phyloP scores from a whole-genome alignment of 1,284 basidiomycete genomes.

The Puccinia triticina region DNA sequence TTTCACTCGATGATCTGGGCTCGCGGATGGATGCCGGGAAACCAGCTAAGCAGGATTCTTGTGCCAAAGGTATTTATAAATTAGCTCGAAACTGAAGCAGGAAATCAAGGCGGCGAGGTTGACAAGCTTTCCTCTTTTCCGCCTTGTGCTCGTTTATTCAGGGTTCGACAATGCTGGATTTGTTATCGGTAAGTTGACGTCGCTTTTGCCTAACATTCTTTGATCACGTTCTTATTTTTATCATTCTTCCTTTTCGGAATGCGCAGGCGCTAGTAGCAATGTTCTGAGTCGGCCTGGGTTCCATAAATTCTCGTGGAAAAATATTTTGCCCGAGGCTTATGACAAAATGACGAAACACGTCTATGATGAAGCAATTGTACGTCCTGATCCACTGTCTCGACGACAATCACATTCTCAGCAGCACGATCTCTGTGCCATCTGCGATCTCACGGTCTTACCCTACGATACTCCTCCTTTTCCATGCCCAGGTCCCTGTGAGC shows the following conservation, averaged over 20 bases:
- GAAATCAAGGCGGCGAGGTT: neutral
- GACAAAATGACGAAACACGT: conserved; percentile 29
- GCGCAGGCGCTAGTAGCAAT: conserved; percentile 41
- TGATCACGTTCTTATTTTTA: neutral
- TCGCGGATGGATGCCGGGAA: conserved; percentile 22
- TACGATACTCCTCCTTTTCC: neutral
- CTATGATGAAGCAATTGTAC: conserved; percentile 50
- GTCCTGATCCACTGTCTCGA: neutral
- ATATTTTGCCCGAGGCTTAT: neutral
- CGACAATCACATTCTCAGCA: neutral
- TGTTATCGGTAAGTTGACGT: conserved; percentile 12
- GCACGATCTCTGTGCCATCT: neutral
- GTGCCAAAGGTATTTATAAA: neutral
- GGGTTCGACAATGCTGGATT: conserved; percentile 49
- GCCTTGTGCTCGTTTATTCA: neutral
- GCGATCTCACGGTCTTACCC: too few species aligned
- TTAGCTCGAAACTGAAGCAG: neutral
- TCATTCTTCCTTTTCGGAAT: neutral
- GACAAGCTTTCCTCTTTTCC: neutral
- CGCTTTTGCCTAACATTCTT: neutral
- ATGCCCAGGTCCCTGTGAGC: conserved; percentile 32
- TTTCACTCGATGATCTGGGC: conserved; percentile 41
- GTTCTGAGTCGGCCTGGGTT: conserved; percentile 41
- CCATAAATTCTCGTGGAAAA: conserved; percentile 28
- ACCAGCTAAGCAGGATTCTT: neutral